Base-by-base conservation (phyloP, 352 stramenopile genomes). In the Pythium volutum region DNA sequence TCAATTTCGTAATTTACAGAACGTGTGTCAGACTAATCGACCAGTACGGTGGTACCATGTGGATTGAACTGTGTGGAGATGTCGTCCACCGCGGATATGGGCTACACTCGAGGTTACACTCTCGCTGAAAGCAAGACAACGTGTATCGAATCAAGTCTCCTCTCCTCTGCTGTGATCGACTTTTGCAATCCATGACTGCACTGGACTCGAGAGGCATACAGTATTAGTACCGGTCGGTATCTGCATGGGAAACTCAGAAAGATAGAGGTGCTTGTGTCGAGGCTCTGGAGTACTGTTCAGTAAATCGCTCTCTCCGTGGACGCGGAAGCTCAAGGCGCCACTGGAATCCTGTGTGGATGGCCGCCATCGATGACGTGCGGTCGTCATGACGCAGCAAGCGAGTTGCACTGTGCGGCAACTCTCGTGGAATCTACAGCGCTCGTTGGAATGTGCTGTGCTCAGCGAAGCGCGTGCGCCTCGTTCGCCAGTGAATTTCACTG, bases 101-200 rank as follows among this genome's bases (percentile, higher is more conserved):
- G 41, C 11, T 23, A 47, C n/a, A 41, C 47, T 4, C 14, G 47
- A 23, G 47, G 47, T 53, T 53, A 53, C 47, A 53, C 25, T 20
- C 5, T 33, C 6, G 36, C 6, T 42, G 10, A 42, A 16, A 14
- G 33, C 7, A 38, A 38, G n/a, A n/a, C n/a, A n/a, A n/a, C n/a
- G n/a, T n/a, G n/a, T n/a, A n/a, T n/a, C n/a, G n/a, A n/a, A n/a
- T n/a, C n/a, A n/a, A n/a, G n/a, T n/a, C n/a, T n/a, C n/a, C n/a
- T n/a, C n/a, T n/a, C n/a, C n/a, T n/a, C n/a, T n/a, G n/a, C n/a
- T n/a, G n/a, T n/a, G n/a, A n/a, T n/a, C n/a, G n/a, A n/a, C n/a
- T n/a, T n/a, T n/a, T n/a, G n/a, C n/a, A n/a, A n/a, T n/a, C n/a
- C n/a, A n/a, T n/a, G n/a, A n/a, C n/a, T n/a, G n/a, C n/a, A n/a